A percentile compares a stretch with the other conserved stretches of the same genome.
These are phyloP conservation scores for Suzukiozyma palmioleophila DNA, from an alignment of 1,139 yeast genomes.

Conservation along the genomic window DNA sequence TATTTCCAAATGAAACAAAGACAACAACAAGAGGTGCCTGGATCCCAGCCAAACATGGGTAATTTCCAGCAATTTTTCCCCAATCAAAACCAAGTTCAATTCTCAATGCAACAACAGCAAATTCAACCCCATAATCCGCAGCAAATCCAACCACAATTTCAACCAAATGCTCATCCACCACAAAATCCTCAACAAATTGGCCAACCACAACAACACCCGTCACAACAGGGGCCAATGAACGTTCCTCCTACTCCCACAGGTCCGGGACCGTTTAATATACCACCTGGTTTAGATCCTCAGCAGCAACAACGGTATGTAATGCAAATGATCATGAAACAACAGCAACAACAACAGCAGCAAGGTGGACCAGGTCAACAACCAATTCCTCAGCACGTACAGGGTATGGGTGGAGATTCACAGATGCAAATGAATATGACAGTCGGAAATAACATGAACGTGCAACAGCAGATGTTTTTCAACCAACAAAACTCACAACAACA, in stretches of 20 bases:
- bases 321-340: constrained; percentile 23
- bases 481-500: constrained; percentile 18
- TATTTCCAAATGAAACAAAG: constrained; percentile 69
- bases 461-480: constrained; percentile 22
- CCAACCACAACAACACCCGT: constrained; percentile 9
- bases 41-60: constrained; percentile 4
- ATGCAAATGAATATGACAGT: constrained; percentile 11
- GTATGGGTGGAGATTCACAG: constrained; percentile 7
- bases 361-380: constrained; percentile 10
- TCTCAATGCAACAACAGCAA: constrained; percentile 9
- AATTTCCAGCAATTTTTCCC: constrained; percentile 1
- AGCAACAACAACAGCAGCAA: constrained; percentile 14
- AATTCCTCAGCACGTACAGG: constrained; percentile 21
- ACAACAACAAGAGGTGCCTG: constrained; percentile 44
- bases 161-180: constrained; percentile 16
- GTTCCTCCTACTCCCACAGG: constrained; percentile 12
- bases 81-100: neutral
- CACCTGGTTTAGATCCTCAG: constrained; percentile 11
- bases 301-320: constrained; percentile 22
- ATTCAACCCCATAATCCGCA: constrained; percentile 14
- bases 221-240: constrained; percentile 9
- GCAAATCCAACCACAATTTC: constrained; percentile 9
- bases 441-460: constrained; percentile 14
- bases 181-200: constrained; percentile 7
- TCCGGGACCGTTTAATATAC: constrained; percentile 4